Conservation (phyloP, 176 grass and related monocot genomes). For the Triticum timopheevii region DNA sequence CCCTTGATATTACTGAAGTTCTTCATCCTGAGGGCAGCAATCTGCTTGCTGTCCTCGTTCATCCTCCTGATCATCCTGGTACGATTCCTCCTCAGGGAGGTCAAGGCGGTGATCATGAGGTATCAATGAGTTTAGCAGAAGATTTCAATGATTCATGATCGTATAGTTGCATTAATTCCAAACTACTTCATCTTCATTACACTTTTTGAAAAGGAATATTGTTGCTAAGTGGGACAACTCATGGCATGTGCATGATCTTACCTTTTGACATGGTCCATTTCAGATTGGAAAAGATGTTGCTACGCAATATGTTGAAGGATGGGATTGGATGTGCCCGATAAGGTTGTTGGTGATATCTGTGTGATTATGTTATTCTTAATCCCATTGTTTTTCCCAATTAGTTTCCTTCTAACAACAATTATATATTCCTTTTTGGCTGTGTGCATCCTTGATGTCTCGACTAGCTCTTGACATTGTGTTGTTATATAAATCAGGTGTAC, state of each 20-base stretch:
- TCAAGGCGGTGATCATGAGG: conserved; percentile 96
- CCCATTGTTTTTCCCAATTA: not conserved
- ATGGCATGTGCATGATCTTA: not conserved
- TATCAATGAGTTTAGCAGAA: conserved; percentile 6
- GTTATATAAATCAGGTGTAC: not conserved
- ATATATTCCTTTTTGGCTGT: not conserved
- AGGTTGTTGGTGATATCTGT: conserved; percentile 44
- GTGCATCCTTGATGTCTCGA: not conserved
- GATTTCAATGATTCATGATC: not conserved
- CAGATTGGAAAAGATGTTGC: conserved; percentile 99
- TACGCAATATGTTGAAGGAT: conserved; percentile 97
- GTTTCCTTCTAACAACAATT: not conserved
- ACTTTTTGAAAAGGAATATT: conserved; percentile 23
- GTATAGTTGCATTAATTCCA: not conserved
- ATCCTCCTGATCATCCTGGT: conserved; percentile 95
- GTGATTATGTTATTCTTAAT: not conserved
- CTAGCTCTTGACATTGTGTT: not conserved
- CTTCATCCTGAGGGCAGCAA: conserved; percentile 80
- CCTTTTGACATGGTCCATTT: conserved; percentile 24
- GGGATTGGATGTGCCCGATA: conserved; percentile 99
- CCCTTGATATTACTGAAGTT: conserved; percentile 81
- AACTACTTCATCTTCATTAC: not conserved
- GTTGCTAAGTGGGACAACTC: conserved; percentile 2
- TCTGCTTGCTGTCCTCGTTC: conserved; percentile 84
- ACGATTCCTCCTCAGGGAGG: conserved; percentile 84